Conservation (phyloP, 768 basidiomycete genomes). For the Pholiota molesta region DNA sequence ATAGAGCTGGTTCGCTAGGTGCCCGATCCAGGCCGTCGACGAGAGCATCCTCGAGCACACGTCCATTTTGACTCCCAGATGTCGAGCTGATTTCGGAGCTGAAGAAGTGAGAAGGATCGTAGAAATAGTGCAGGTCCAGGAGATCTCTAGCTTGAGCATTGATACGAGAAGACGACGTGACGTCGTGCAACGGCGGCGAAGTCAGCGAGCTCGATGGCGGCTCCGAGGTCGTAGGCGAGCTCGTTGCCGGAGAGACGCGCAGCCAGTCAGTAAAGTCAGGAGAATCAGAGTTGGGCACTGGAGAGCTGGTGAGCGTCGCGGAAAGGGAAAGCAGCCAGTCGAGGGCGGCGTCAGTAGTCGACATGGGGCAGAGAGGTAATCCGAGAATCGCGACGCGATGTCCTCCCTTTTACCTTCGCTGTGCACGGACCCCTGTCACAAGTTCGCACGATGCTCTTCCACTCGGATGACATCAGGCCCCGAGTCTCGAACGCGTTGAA, state of each 20-base stretch:
- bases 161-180: constrained; percentile 22
- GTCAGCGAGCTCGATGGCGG: constrained; percentile 11
- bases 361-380: constrained; percentile 12
- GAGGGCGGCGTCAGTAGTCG: constrained; percentile 23
- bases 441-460: neutral
- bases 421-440: neutral
- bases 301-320: constrained; percentile 23
- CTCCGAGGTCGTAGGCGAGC: constrained; percentile 17
- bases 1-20: constrained; percentile 2
- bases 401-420: neutral
- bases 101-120: constrained; percentile 15
- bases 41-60: neutral
- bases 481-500: no score
- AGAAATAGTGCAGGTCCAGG: constrained; percentile 21
- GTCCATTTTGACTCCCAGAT: constrained; percentile 6
- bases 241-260: constrained; percentile 26
- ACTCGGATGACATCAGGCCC: no score
- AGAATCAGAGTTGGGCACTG: constrained; percentile 19
- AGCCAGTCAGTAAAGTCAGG: constrained; percentile 33
- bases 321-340: constrained; percentile 24
- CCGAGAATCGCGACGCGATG: no score
- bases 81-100: neutral
- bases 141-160: constrained; percentile 19
- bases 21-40: neutral
- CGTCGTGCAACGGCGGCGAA: constrained; percentile 24